Evolutionary conservation across 1,284 basidiomycete species (phyloP).

Genomic region (Lentinula novae-zelandiae): DNA sequence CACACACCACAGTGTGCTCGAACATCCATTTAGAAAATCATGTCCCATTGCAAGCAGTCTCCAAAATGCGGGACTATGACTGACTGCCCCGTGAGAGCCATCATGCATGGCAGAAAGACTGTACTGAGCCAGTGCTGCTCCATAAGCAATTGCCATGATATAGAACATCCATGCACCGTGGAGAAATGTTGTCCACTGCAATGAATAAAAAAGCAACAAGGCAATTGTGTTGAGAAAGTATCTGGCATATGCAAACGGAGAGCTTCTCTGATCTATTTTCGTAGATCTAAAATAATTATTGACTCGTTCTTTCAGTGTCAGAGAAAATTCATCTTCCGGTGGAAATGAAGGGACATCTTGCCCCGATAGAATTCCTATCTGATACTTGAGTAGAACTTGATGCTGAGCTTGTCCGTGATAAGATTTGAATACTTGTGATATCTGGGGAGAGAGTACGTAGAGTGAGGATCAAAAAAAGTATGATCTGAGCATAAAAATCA

Average conservation of each 20-base stretch:
- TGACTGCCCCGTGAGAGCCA: background rate
- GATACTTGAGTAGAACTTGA: background rate
- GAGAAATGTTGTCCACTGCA: background rate
- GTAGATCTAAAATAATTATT: background rate
- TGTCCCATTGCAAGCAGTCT: background rate
- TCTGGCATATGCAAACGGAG: background rate
- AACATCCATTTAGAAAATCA: conserved; percentile 2
- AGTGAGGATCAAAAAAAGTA: background rate
- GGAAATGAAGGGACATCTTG: background rate
- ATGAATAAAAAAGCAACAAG: background rate
- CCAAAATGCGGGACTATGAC: background rate
- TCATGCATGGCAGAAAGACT: background rate
- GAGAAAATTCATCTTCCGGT: background rate
- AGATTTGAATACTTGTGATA: background rate
- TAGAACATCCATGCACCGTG: background rate
- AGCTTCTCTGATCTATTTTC: background rate
- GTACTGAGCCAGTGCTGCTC: background rate
- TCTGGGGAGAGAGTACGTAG: background rate
- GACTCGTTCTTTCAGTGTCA: background rate
- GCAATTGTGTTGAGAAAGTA: background rate
- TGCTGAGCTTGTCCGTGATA: background rate
- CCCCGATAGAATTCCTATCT: background rate
- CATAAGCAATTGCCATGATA: background rate
- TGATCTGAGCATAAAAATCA: no score
- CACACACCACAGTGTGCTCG: background rate